These are phyloP conservation scores for Beauveria medogensis DNA, from an alignment of 2,329 filamentous ascomycete species.

Conservation along the genomic window DNA sequence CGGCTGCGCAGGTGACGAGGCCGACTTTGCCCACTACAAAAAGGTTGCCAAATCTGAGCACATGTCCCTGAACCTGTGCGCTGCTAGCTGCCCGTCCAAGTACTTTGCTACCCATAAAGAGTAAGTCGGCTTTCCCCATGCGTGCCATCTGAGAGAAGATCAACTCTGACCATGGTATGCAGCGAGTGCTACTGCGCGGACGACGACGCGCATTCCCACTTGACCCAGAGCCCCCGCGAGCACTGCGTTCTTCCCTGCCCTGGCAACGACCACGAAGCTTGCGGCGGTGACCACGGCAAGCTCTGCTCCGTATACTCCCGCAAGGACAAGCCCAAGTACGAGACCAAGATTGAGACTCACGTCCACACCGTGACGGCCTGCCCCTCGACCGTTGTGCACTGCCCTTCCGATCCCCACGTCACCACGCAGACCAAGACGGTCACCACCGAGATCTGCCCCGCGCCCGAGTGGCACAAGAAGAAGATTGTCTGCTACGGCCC, in stretches of 20 bases:
- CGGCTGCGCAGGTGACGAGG: slow-evolving; percentile 22
- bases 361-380: slow-evolving; percentile 23
- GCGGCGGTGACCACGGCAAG: slow-evolving; percentile 9
- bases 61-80: slow-evolving; percentile 21
- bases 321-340: slow-evolving; percentile 11
- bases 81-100: slow-evolving; percentile 16
- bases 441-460: slow-evolving; percentile 16
- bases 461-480: slow-evolving; percentile 22
- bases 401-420: slow-evolving; percentile 16
- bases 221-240: slow-evolving; percentile 9
- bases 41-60: slow-evolving; percentile 7
- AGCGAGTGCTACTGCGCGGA: slow-evolving; percentile 20
- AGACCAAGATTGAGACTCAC: slow-evolving; percentile 22
- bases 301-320: slow-evolving; percentile 14
- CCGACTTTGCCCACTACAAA: slow-evolving; percentile 21
- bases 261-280: slow-evolving; percentile 13
- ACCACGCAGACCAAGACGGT: slow-evolving; percentile 17
- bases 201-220: slow-evolving; percentile 10
- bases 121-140: slow-evolving; percentile 13
- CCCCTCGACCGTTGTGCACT: slow-evolving; percentile 17
- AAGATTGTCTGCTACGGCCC: slow-evolving; percentile 29
- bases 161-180: not conserved
- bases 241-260: slow-evolving; percentile 14
- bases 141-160: not conserved
- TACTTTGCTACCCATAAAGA: slow-evolving; percentile 20